These are phyloP conservation scores for Oryza rufipogon DNA, from an alignment of 176 grass and related monocot species.

Conservation along the genomic window DNA sequence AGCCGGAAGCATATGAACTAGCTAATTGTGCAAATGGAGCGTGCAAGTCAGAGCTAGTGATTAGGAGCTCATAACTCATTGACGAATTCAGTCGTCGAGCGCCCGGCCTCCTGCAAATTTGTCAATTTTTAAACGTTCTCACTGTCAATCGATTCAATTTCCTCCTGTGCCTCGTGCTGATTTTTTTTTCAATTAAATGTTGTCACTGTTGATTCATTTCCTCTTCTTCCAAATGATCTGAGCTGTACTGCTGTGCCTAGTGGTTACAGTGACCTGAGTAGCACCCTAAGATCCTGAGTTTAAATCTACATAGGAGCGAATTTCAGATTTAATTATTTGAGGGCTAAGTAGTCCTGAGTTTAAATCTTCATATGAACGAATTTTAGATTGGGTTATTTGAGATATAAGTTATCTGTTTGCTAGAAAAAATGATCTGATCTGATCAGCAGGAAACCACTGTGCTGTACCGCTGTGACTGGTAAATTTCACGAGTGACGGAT, in stretches of 20 bases:
- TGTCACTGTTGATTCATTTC: background rate
- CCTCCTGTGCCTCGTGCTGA: background rate
- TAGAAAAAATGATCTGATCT: background rate
- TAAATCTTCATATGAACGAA: too few species aligned
- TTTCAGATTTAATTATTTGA: too few species aligned
- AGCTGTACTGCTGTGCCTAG: too few species aligned
- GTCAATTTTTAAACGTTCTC: background rate
- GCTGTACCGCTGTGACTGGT: background rate
- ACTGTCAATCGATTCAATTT: background rate
- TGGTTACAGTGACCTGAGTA: too few species aligned
- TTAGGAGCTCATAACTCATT: conserved; percentile 4
- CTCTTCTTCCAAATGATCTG: background rate
- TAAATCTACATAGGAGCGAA: too few species aligned
- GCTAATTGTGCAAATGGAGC: background rate
- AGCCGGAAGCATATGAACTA: conserved; percentile 6
- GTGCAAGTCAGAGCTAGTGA: conserved; percentile 1
- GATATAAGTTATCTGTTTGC: too few species aligned
- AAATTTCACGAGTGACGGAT: background rate
- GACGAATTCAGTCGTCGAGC: background rate
- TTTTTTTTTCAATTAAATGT: background rate
- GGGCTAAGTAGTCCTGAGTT: too few species aligned
- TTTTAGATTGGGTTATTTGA: too few species aligned
- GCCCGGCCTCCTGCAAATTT: background rate
- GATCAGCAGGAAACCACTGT: background rate
- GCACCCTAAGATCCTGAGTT: too few species aligned